Evolutionary conservation across 2,329 filamentous ascomycete genomes (phyloP), one percentile per base, ranked within the genome.

Genomic region (Coniochaeta sp.): DNA sequence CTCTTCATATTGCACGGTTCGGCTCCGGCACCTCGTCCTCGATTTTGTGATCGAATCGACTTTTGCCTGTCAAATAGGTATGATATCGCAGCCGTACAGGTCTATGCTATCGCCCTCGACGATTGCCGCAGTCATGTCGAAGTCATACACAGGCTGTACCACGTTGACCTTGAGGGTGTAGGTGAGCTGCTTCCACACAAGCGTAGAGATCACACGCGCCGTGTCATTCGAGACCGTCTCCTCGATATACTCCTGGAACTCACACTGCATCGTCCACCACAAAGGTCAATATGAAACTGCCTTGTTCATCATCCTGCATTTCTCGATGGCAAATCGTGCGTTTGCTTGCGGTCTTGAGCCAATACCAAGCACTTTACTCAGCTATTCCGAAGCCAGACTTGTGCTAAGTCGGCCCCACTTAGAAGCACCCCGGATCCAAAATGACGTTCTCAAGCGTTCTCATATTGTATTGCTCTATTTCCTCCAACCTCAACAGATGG

Each of bases 101-200:
- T 10, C 30, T 32, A 32, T 32, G 5, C 30, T 5, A 10, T 44
- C 40, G 40, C 40, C 40, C 22, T 14, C 4, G 17, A 44, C 4
- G 17, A 22, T n/a, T 22, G 17, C 40, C 40, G 40, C 4, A 44
- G 40, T 44, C 40, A 10, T 32, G 5, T 32, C 30, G 10, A 32
- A 32, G 30, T 40, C n/a, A 17, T 55, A 60, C 9, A 38, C 6
- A n/a, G 56, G 32, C 5, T 5, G 30, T 32, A 32, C 10, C 10
- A 10, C 30, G 30, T 57, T 36, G 26, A 12, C 26, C 57, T 8
- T 4, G 22, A 58, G 57, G 57, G 16, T 32, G 34, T 10, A 58
- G 57, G 75, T 84, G 17, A 73, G 86, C 7, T 81, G 80, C 69
- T 86, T 85, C 68, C 75, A 85, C 9, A 83, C 44, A 58, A 2